Evolutionary conservation across 257 asterid species (phyloP).

Genomic region (Nicotiana benthamiana): DNA sequence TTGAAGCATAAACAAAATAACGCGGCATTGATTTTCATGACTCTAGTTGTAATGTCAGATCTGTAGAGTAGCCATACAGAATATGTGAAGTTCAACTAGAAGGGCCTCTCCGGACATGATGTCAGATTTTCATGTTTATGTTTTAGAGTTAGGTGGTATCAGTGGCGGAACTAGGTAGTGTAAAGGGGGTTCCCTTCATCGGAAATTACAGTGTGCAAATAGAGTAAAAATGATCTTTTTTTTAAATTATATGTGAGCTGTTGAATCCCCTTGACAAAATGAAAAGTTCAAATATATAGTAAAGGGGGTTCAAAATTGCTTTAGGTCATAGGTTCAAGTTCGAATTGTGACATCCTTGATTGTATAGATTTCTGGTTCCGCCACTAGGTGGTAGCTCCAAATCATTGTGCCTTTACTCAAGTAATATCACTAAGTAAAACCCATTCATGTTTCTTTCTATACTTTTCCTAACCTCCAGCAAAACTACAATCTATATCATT

Average conservation of each 20-base stretch:
- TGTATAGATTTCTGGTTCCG: no score
- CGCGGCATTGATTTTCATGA: not conserved
- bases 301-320: no score
- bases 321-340: no score
- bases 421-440: not conserved
- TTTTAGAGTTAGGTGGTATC: not conserved
- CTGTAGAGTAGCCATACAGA: not conserved
- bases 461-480: not conserved
- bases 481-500: not conserved
- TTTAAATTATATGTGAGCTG: no score
- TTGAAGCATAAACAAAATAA: not conserved
- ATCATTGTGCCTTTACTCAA: not conserved
- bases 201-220: no score
- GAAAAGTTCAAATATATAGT: no score
- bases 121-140: not conserved
- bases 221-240: no score
- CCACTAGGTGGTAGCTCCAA: not conserved
- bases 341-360: no score
- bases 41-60: not conserved
- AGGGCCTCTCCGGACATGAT: not conserved
- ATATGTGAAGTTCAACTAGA: not conserved
- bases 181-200: no score
- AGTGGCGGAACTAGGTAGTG: not conserved
- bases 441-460: not conserved
- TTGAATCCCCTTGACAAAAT: no score